These are phyloP conservation scores for Ceratocystis albifundus DNA, from an alignment of 2,329 filamentous ascomycete species.

Conservation along the genomic window DNA sequence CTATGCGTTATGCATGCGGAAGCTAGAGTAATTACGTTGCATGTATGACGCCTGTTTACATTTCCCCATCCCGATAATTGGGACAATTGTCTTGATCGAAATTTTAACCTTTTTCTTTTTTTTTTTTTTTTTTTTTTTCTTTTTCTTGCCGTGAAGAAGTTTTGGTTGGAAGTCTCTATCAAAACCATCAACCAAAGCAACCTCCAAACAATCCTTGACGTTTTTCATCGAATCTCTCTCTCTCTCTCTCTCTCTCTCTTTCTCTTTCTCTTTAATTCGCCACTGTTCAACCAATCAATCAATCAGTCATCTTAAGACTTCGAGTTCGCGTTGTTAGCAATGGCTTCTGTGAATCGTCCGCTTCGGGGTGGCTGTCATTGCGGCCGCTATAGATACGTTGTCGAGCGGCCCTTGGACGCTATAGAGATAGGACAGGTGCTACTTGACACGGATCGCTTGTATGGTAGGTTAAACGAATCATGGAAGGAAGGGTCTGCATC, in stretches of 20 bases:
- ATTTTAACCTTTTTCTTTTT: not conserved
- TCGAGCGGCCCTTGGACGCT: constrained; percentile 52
- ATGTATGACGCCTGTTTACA: not conserved
- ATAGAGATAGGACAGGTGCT: constrained; percentile 53
- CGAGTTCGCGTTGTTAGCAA: not conserved
- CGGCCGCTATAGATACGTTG: constrained; percentile 70
- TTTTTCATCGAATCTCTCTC: not conserved
- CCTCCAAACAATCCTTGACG: not conserved
- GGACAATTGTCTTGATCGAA: not conserved
- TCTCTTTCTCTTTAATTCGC: not conserved
- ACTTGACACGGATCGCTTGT: constrained; percentile 58
- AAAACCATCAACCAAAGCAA: not conserved
- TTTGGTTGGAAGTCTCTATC: not conserved
- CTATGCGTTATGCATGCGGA: not conserved
- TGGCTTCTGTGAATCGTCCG: not conserved
- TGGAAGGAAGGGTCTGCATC: not conserved
- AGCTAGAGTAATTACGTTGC: not conserved
- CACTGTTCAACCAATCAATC: too few relatives aligned
- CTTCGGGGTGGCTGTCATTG: constrained; percentile 66
- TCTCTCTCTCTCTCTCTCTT: not conserved
- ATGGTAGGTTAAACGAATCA: constrained; percentile 48
- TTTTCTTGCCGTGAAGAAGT: not conserved
- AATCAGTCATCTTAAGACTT: not conserved
- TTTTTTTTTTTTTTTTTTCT: not conserved
- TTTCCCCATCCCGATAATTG: not conserved